Conservation (phyloP, 2,329 filamentous ascomycete species). For the Alternaria metachromatica region DNA sequence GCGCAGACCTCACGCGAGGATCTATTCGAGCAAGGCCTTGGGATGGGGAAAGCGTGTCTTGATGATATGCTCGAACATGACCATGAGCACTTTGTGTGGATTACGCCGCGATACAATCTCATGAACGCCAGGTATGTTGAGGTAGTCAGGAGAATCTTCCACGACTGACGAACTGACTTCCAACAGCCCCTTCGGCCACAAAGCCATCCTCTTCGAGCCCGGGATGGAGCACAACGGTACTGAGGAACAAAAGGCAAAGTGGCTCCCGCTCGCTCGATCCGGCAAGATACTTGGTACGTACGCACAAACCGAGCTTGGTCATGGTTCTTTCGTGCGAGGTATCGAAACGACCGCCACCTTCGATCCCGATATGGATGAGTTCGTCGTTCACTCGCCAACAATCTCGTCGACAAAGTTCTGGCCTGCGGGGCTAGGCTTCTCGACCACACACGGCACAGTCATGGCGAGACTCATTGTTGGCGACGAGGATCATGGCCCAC, state of each 20-base stretch:
- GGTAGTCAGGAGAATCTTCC: too few relatives aligned
- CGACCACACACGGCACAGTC: constrained; percentile 47
- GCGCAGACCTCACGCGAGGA: constrained; percentile 30
- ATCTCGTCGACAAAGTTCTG: constrained; percentile 38
- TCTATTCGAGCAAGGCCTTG: constrained; percentile 29
- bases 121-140: constrained; percentile 15
- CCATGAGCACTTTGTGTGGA: constrained; percentile 30
- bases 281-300: constrained; percentile 55
- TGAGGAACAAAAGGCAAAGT: constrained; percentile 55
- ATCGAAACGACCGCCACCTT: constrained; percentile 57
- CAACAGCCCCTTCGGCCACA: constrained; percentile 21
- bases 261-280: constrained; percentile 42
- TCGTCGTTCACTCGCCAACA: constrained; percentile 57
- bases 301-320: constrained; percentile 59
- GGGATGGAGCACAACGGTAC: constrained; percentile 46
- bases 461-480: constrained; percentile 57
- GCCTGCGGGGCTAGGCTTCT: constrained; percentile 24
- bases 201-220: constrained; percentile 26
- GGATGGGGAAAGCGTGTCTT: constrained; percentile 27
- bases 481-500: constrained; percentile 49
- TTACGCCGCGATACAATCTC: constrained; percentile 20
- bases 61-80: constrained; percentile 25
- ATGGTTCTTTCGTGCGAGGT: constrained; percentile 59
- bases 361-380: constrained; percentile 52
- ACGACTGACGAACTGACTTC: not conserved